Evolutionary conservation across 805 yeast species (phyloP), one percentile per base, ranked within the genome.

Genomic region (Barnettozyma pratensis): DNA sequence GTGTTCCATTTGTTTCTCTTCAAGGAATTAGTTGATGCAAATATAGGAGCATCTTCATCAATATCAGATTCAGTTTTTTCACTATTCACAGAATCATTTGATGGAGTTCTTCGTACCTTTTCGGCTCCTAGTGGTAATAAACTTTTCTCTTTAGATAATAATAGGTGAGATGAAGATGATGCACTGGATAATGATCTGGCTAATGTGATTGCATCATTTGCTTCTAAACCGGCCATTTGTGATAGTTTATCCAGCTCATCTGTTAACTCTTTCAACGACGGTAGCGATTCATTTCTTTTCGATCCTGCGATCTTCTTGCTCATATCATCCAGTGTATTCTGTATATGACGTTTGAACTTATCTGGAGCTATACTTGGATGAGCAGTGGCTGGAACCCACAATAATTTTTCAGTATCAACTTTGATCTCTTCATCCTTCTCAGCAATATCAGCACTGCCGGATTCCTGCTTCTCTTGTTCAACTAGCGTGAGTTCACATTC

Each of bases 321-420:
- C 54, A 59, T 56, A 28, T 60, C 66, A 41, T 56, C 56, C 6
- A 65, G 58, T 40, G 65, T 70, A 53, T 62, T 66, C 46, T 83
- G 83, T 41, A 86, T 82, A 60, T 85, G 85, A 54, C 75, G 77
- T 54, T 81, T 72, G 68, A 81, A 85, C 58, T 87, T 88, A 59
- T 87, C 95, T 2, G 98, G 98, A 28, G 95, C 91, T n/a, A 92
- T 77, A 58, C 87, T 92, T 1, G 98, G 98, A 64, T 94, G 99
- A 37, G 89, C 74, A 53, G 80, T 81, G 2, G 98, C 99, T 0
- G 98, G 98, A 1, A 94, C 97, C 99, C 99, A 92, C 46, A 92
- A 70, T 32, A 87, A 67, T 49, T 78, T 70, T 43, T 76, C 64
- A 5, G 76, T 14, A 77, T 67, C 46, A 67, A 71, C 28, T 58